Evolutionary conservation across 306 rosid species (phyloP).

Genomic region (Coriaria nepalensis): DNA sequence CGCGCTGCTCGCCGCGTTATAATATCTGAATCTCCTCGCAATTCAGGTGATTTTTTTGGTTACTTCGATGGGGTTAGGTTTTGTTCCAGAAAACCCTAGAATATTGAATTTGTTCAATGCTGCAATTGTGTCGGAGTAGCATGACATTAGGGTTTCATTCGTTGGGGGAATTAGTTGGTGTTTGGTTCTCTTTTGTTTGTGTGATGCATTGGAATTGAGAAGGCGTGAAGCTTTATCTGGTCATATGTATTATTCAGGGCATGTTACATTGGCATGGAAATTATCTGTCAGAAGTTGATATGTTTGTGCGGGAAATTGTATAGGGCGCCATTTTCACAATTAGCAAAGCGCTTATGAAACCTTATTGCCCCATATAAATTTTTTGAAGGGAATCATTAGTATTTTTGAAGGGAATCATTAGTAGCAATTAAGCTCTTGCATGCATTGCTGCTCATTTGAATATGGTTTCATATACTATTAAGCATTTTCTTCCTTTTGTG

Average conservation of each 20-base stretch:
- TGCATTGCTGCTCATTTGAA: too few relatives aligned
- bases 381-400: too few relatives aligned
- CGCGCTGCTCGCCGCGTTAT: slow-evolving; percentile 41
- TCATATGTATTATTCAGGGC: slow-evolving; percentile 17
- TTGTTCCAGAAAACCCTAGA: slow-evolving; percentile 68
- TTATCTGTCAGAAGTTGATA: slow-evolving; percentile 18
- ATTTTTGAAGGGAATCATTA: too few relatives aligned
- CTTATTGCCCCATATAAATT: neutral
- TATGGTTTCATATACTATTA: too few relatives aligned
- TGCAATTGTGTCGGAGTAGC: slow-evolving; percentile 11
- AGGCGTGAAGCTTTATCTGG: slow-evolving; percentile 20
- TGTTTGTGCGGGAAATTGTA: slow-evolving; percentile 16
- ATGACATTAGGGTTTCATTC: slow-evolving; percentile 39
- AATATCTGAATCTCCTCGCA: slow-evolving; percentile 24
- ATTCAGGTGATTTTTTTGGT: slow-evolving; percentile 45
- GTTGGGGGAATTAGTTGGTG: slow-evolving; percentile 16
- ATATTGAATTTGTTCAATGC: slow-evolving; percentile 26
- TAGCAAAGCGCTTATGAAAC: slow-evolving; percentile 22
- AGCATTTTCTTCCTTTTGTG: too few relatives aligned
- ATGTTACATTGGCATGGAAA: slow-evolving; percentile 18
- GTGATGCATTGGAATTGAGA: slow-evolving; percentile 54
- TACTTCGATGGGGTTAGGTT: slow-evolving; percentile 24
- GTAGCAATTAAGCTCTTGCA: too few relatives aligned
- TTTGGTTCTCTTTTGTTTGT: slow-evolving; percentile 14
- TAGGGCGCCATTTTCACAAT: slow-evolving; percentile 20